Base-by-base conservation (phyloP, 2,329 filamentous ascomycete genomes). In the Hypoxylon sp. region DNA sequence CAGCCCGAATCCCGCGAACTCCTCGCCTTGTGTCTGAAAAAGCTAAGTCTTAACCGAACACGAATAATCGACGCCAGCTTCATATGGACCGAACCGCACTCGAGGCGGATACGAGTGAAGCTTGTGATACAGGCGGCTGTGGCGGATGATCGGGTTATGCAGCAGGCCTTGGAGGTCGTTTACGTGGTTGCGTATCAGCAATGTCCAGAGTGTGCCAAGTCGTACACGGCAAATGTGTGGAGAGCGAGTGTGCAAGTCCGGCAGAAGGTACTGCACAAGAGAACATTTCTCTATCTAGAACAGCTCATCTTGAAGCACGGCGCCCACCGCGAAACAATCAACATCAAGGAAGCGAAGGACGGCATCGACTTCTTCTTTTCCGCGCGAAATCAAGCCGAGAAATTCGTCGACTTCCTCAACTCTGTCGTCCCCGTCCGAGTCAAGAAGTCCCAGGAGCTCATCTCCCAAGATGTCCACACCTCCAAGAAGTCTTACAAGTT, bases 61-160 rank as follows among this genome's bases (percentile, higher is more conserved):
- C 87, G 96, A 66, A 96, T 99, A 74, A 94, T 97, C 74, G 96
- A 99, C 77, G 96, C 96, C 48, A 92, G 89, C 74, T 99, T 98
- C 77, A 92, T 98, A 76, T 99, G 96, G 96, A 99, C 96, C 0
- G 96, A 99, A 80, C 95, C 96, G 9, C 96, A 99, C 81, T 97
- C 94, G 73, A 86, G 93, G 75, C 86, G 96, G 77, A 86, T 98
- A 69, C 96, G 94, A 81, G 90, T 98, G 78, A 97, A 97, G 83
- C 90, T 99, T 78, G 98, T 96, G 0, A 90, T 98, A 49, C 96
- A 98, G 76, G 87, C 89, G 64, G 80, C 84, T 20, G 86, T 89
- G 1, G 85, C 85, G 53, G 87, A 88, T 58, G 87, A 87, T 24
- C 84, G 89, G 46, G 78, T 90, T 60, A 83, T 99, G 73, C 96